Evolutionary conservation across 495 filamentous ascomycete species (phyloP).

Genomic region (Aspergillus leporis): DNA sequence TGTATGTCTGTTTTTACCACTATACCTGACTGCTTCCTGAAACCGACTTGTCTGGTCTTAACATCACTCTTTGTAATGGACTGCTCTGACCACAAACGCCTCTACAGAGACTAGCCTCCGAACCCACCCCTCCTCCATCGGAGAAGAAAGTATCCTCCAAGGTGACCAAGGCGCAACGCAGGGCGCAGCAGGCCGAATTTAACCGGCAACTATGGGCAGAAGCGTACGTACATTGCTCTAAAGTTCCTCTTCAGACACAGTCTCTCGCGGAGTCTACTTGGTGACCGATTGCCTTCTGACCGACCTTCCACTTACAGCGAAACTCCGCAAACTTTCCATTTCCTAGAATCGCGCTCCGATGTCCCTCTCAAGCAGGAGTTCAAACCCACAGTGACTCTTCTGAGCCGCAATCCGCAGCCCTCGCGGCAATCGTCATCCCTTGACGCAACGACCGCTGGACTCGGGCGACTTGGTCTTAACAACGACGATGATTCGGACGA

Average conservation of each 20-base stretch:
- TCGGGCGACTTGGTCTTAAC: slow-evolving; percentile 53
- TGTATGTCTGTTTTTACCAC: slow-evolving; percentile 38
- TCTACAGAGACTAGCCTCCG: slow-evolving; percentile 39
- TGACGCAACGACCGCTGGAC: slow-evolving; percentile 56
- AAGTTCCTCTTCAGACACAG: neutral
- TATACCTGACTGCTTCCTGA: neutral
- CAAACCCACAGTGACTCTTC: slow-evolving; percentile 77
- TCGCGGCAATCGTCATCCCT: slow-evolving; percentile 34
- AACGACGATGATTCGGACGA: slow-evolving; percentile 72
- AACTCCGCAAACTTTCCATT: slow-evolving; percentile 67
- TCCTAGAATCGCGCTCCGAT: slow-evolving; percentile 63
- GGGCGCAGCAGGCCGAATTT: slow-evolving; percentile 76
- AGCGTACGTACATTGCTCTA: slow-evolving; percentile 58
- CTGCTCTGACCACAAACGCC: neutral
- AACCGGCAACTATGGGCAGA: slow-evolving; percentile 86
- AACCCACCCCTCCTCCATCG: slow-evolving; percentile 33
- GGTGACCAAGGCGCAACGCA: slow-evolving; percentile 71
- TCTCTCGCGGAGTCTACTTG: neutral
- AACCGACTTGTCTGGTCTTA: neutral
- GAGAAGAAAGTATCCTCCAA: slow-evolving; percentile 53
- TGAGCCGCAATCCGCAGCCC: slow-evolving; percentile 74
- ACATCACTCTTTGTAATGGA: neutral
- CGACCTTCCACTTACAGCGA: slow-evolving; percentile 42
- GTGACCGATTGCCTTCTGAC: neutral
- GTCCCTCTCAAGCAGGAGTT: slow-evolving; percentile 77